Evolutionary conservation across 2,329 filamentous ascomycete genomes (phyloP), one percentile per base, ranked within the genome.

Genomic region (Harringtonia aguacate): DNA sequence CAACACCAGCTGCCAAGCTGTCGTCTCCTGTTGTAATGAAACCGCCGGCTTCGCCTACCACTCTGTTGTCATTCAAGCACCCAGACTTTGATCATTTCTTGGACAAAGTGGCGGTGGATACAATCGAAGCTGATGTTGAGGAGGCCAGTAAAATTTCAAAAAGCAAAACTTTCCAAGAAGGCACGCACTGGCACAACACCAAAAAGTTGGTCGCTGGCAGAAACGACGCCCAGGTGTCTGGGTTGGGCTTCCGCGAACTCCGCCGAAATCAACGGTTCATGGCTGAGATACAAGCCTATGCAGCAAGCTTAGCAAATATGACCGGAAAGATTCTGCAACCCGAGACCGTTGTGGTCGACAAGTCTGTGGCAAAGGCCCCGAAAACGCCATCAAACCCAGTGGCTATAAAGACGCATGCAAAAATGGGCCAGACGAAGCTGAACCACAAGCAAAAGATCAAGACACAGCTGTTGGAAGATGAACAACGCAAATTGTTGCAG

Each of bases 301-400:
- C 84, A 2, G 79, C 78, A 13, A 85, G 80, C 58, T 65, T 87
- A 38, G 84, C 79, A 0, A 81, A 79, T 45, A 67, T 76, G 1
- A 65, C 70, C 2, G 81, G 80, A 4, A 83, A 78, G 50, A 65
- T 64, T 3, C 67, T 86, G 6, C 68, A 81, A 21, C 79, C 79
- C 0, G 79, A 86, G 55, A 75, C 67, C 4, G 73, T 86, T 39
- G 71, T 81, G 2, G 68, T 74, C 18, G 21, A 14, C 15, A 36
- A 41, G 18, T 14, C 38, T n/a, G n/a, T n/a, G n/a, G n/a, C n/a
- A n/a, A n/a, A n/a, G n/a, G n/a, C n/a, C n/a, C n/a, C n/a, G n/a
- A n/a, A n/a, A n/a, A n/a, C n/a, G n/a, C n/a, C n/a, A n/a, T n/a
- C n/a, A n/a, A n/a, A n/a, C n/a, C n/a, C n/a, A n/a, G n/a, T n/a